Evolutionary conservation across 1,139 yeast genomes (phyloP), one percentile per base, ranked within the genome.

Genomic region (Eremothecium cymbalariae): DNA sequence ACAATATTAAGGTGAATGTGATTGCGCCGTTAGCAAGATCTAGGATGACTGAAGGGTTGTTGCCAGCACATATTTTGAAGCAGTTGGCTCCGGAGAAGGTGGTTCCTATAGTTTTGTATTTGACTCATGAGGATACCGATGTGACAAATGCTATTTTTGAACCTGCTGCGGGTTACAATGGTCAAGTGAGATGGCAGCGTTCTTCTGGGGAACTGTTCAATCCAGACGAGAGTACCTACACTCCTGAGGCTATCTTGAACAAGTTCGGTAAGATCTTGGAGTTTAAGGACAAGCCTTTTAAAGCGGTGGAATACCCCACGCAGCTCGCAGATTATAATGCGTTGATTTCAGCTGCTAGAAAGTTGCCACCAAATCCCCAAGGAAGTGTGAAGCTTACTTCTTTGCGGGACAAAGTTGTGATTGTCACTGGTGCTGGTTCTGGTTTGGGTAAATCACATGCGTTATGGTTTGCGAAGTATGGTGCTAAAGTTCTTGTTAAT

Each of bases 391-490:
- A 65, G 37, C 71, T 77, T 27, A 29, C 43, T n/a, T 72, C 84
- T 27, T 66, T 88, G 60, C 78, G 77, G 57, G 86, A 68, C 50
- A 83, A 81, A 63, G 96, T 88, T 40, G 96, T 85, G 33, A 72
- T 90, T 44, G 77, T 90, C 39, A 90, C 97, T 25, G 98, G 98
- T 50, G 93, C 95, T 34, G 97, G 96, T 50, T 81, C 85, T 39
- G 98, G 98, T 40, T 72, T 90, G 50, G 98, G 98, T 47, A 77
- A 80, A 57, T 84, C 88, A 43, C 94, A 90, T 62, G 95, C 97
- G 14, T 62, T 75, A 39, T 70, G 75, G 60, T 77, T 82, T 55
- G 97, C 94, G 40, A 81, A 72, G 59, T 82, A 84, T 47, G 97
- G 97, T 44, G 97, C 97, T 29, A 86, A 82, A 65, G 94, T 90